Evolutionary conservation across 1,139 yeast genomes (phyloP).

Genomic region (Eremothecium sinecaudum): DNA sequence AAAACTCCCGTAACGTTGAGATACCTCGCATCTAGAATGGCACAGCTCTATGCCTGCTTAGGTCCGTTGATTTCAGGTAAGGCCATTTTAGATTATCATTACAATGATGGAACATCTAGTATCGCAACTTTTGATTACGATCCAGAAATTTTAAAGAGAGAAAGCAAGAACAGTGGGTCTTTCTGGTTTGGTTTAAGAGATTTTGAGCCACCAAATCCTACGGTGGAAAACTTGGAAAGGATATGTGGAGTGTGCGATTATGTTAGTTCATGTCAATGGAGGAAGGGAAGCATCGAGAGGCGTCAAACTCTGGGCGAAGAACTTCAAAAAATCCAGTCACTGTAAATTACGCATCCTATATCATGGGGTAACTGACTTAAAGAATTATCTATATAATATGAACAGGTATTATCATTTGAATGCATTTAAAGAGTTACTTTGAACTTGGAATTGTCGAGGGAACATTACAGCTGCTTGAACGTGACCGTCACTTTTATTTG

Average conservation of each 20-base stretch:
- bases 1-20: slow-evolving; percentile 44
- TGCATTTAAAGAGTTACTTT: no score
- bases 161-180: slow-evolving; percentile 32
- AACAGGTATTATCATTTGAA: no score
- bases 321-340: no score
- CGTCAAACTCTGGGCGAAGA: slow-evolving; percentile 17
- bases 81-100: slow-evolving; percentile 47
- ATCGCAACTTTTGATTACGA: slow-evolving; percentile 35
- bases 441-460: slow-evolving; percentile 4
- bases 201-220: slow-evolving; percentile 36
- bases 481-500: slow-evolving; percentile 3
- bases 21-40: slow-evolving; percentile 46
- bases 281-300: slow-evolving; percentile 15
- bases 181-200: slow-evolving; percentile 49
- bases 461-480: neutral
- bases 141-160: slow-evolving; percentile 23
- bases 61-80: slow-evolving; percentile 32
- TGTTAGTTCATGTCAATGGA: slow-evolving; percentile 32
- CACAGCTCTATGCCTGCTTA: slow-evolving; percentile 40
- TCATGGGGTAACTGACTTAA: no score
- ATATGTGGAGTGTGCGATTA: slow-evolving; percentile 50
- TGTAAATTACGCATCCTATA: no score
- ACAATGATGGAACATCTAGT: slow-evolving; percentile 34
- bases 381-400: no score
- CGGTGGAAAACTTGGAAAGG: slow-evolving; percentile 28